Percentiles rank a stretch among this genome's conserved stretches.
phyloP scores from a whole-genome alignment of 1,139 yeast species.

The Yamadazyma atlantica region DNA sequence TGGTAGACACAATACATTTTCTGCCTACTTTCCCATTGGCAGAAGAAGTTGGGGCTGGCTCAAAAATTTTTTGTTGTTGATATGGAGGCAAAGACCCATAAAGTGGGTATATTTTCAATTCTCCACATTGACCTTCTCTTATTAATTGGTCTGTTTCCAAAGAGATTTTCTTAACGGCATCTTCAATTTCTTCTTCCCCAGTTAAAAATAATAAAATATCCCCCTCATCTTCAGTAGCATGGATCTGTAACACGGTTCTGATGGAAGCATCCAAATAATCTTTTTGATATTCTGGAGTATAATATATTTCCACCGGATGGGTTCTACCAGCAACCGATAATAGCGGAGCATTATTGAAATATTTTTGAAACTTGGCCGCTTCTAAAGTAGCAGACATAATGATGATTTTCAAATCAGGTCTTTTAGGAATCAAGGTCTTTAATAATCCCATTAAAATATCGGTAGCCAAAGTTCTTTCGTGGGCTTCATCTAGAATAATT shows the following conservation, averaged over 20 bases:
- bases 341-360: constrained; percentile 89
- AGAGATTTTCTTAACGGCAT: constrained; percentile 85
- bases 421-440: constrained; percentile 73
- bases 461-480: constrained; percentile 94
- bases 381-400: constrained; percentile 98
- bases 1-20: constrained; percentile 90
- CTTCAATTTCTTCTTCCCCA: constrained; percentile 98
- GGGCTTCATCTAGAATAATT: constrained; percentile 95
- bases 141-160: constrained; percentile 86
- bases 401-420: constrained; percentile 87
- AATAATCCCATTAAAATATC: constrained; percentile 95
- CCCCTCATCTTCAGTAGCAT: constrained; percentile 94
- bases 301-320: constrained; percentile 93
- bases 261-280: constrained; percentile 95
- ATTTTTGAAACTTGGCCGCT: constrained; percentile 91
- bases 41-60: constrained; percentile 71
- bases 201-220: constrained; percentile 87
- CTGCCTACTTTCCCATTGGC: constrained; percentile 87
- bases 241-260: constrained; percentile 91
- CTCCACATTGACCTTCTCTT: constrained; percentile 89
- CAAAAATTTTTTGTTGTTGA: constrained; percentile 91
- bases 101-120: constrained; percentile 83
- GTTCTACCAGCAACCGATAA: constrained; percentile 98
- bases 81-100: constrained; percentile 96
- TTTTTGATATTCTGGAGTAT: constrained; percentile 94